Evolutionary conservation across 1,139 yeast genomes (phyloP).

Genomic region (Candida neerlandica): DNA sequence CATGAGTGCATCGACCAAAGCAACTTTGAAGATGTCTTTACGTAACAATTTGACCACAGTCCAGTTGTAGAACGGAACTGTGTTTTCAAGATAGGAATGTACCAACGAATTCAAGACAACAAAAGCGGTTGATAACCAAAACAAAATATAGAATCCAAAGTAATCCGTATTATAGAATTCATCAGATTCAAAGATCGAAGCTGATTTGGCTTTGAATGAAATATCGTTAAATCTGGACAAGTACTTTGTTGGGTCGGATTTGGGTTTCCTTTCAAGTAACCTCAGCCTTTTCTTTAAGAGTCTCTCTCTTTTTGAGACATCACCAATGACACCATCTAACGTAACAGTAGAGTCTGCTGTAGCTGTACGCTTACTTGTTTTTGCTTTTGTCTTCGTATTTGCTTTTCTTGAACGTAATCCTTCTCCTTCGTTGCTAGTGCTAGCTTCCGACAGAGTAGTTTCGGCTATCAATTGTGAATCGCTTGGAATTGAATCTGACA

Average conservation of each 20-base stretch:
- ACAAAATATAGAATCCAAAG: slow-evolving; percentile 66
- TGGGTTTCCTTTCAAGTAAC: slow-evolving; percentile 6
- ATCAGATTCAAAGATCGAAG: slow-evolving; percentile 54
- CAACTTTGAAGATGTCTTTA: slow-evolving; percentile 63
- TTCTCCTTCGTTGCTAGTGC: neutral
- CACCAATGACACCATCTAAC: slow-evolving; percentile 9
- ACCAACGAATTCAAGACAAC: slow-evolving; percentile 51
- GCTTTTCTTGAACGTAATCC: slow-evolving; percentile 3
- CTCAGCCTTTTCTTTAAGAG: slow-evolving; percentile 11
- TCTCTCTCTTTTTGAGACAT: slow-evolving; percentile 13
- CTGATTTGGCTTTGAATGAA: slow-evolving; percentile 21
- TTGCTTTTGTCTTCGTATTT: neutral
- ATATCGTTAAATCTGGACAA: slow-evolving; percentile 18
- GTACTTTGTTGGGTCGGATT: slow-evolving; percentile 12
- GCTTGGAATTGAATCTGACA: neutral
- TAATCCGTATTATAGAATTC: slow-evolving; percentile 46
- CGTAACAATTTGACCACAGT: slow-evolving; percentile 54
- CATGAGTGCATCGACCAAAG: slow-evolving; percentile 69
- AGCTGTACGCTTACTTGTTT: neutral
- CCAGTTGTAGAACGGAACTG: slow-evolving; percentile 38
- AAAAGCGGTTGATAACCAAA: slow-evolving; percentile 68
- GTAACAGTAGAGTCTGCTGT: slow-evolving; percentile 4
- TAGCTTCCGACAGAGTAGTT: neutral
- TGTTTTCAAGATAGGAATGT: slow-evolving; percentile 38
- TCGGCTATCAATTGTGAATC: neutral